Evolutionary conservation across 352 stramenopile genomes (phyloP).

Genomic region (Pythium utonaiense): DNA sequence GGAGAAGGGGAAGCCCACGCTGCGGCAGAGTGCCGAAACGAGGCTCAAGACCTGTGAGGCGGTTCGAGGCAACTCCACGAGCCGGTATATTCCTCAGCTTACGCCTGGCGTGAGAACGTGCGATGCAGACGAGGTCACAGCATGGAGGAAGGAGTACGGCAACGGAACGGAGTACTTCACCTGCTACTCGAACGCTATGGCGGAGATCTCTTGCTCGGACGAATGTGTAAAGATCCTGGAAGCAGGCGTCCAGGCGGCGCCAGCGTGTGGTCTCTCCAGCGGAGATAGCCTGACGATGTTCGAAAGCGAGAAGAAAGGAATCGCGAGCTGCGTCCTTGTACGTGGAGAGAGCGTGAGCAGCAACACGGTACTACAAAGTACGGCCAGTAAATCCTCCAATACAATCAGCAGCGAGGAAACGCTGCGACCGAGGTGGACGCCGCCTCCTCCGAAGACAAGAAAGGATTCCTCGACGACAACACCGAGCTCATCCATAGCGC

Average conservation of each 20-base stretch:
- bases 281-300: neutral
- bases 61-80: neutral
- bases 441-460: too few relatives aligned
- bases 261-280: neutral
- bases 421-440: too few relatives aligned
- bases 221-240: neutral
- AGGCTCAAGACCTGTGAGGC: neutral
- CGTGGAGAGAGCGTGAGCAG: neutral
- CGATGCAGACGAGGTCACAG: neutral
- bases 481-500: too few relatives aligned
- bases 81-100: neutral
- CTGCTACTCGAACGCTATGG: neutral
- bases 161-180: neutral
- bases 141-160: neutral
- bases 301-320: neutral
- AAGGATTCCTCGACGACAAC: too few relatives aligned
- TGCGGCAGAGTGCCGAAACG: neutral
- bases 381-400: too few relatives aligned
- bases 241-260: neutral
- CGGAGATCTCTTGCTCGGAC: neutral
- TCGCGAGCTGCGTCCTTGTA: neutral
- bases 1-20: neutral
- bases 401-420: too few relatives aligned
- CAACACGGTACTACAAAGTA: neutral
- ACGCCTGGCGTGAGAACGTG: neutral